Conservation (phyloP, 768 basidiomycete genomes). For the Naganishia vaughanmartiniae region DNA sequence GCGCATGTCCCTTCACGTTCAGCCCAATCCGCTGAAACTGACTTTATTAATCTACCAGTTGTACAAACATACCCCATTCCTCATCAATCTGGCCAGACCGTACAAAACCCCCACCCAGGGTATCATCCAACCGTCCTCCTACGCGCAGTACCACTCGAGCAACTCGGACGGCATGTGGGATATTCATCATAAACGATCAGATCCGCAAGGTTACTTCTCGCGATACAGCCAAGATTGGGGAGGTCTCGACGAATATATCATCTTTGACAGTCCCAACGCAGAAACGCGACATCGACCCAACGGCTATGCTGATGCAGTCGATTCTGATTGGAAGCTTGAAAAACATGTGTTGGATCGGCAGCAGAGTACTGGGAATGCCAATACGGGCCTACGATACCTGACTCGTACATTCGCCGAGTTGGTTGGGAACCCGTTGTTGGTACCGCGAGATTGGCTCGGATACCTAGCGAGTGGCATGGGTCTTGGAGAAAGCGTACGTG, state of each 20-base stretch:
- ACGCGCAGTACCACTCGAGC: constrained; percentile 36
- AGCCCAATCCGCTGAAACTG: neutral
- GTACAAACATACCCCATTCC: constrained; percentile 51
- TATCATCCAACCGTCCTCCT: constrained; percentile 24
- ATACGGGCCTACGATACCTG: constrained; percentile 29
- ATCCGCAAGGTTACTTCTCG: constrained; percentile 48
- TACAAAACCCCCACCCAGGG: neutral
- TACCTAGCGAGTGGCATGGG: constrained; percentile 49
- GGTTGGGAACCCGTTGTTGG: constrained; percentile 41
- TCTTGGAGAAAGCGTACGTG: constrained; percentile 42
- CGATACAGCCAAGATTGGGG: constrained; percentile 45
- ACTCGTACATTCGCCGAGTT: constrained; percentile 34
- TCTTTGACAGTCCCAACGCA: constrained; percentile 36
- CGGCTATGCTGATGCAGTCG: neutral
- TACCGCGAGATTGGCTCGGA: constrained; percentile 46
- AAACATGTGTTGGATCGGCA: constrained; percentile 22
- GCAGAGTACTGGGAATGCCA: constrained; percentile 3
- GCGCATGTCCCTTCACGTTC: neutral
- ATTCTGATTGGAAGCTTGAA: constrained; percentile 11
- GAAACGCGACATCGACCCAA: neutral
- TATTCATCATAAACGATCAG: constrained; percentile 40
- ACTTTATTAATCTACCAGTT: constrained; percentile 23
- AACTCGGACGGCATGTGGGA: constrained; percentile 46
- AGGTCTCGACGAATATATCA: constrained; percentile 46
- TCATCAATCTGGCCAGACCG: constrained; percentile 37